Evolutionary conservation across 176 grass and related monocot genomes (phyloP).

Genomic region (Triticum urartu): DNA sequence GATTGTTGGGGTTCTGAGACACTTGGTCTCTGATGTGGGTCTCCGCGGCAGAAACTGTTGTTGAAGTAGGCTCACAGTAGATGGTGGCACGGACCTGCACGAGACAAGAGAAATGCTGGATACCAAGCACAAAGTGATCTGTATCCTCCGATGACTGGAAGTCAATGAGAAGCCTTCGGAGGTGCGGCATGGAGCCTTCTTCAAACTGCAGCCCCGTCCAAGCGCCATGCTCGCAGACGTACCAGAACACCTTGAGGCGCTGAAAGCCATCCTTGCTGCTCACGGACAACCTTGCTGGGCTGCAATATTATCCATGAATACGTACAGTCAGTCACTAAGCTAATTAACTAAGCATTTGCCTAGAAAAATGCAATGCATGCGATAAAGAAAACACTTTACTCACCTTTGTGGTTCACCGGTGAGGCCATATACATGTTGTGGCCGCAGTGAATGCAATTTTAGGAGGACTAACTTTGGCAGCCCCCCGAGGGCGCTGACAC

Average conservation of each 20-base stretch:
- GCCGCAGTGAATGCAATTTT: too few species aligned
- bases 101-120: neutral
- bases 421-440: too few species aligned
- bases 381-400: too few species aligned
- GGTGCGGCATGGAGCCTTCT: constrained; percentile 18
- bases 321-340: too few species aligned
- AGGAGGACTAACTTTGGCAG: constrained; percentile 21
- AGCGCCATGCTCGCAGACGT: neutral
- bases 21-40: neutral
- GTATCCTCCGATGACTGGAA: neutral
- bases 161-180: constrained; percentile 1
- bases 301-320: too few species aligned
- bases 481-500: neutral
- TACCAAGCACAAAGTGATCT: neutral
- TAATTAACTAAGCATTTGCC: too few species aligned
- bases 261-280: neutral
- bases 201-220: neutral
- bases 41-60: neutral
- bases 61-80: neutral
- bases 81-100: neutral
- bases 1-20: constrained; percentile 2
- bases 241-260: constrained; percentile 17
- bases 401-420: too few species aligned
- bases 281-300: neutral
- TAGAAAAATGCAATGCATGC: too few species aligned